A percentile compares a stretch with the other conserved stretches of the same genome.
These are phyloP conservation scores for Eucalyptus sideroxylon DNA, from an alignment of 345 rosid species.

Conservation along the genomic window DNA sequence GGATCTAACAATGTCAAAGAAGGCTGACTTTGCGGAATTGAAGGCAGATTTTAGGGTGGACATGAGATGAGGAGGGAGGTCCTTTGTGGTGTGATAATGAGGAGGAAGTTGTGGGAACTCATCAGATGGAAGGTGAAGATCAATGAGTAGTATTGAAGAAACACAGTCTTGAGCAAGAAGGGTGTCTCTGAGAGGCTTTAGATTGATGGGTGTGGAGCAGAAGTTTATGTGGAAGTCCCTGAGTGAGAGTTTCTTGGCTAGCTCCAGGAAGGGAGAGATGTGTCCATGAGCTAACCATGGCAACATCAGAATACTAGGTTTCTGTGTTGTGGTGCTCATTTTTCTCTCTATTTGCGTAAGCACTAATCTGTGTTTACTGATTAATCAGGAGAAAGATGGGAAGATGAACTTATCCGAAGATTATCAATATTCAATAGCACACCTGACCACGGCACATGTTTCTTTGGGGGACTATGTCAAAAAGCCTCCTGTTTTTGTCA, in stretches of 20 bases:
- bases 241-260: conserved; percentile 9
- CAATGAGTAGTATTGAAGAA: not conserved
- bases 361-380: not conserved
- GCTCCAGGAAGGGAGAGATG: conserved; percentile 11
- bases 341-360: not conserved
- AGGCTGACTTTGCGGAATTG: conserved; percentile 2
- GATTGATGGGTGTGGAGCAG: conserved; percentile 12
- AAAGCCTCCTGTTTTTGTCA: not conserved
- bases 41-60: conserved; percentile 11
- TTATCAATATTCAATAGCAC: not conserved
- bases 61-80: conserved; percentile 23
- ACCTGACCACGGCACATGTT: not conserved
- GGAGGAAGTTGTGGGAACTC: conserved; percentile 27
- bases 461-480: not conserved
- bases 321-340: not conserved
- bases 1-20: not conserved
- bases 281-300: conserved; percentile 24
- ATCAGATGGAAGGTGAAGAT: conserved; percentile 12
- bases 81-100: conserved; percentile 26
- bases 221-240: conserved; percentile 2
- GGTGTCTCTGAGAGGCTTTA: not conserved
- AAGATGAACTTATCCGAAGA: not conserved
- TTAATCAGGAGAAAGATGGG: not conserved
- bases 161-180: not conserved
- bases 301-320: conserved; percentile 3